phyloP scores from a whole-genome alignment of 2,329 filamentous ascomycete genomes.

The Fusarium dimerum region DNA sequence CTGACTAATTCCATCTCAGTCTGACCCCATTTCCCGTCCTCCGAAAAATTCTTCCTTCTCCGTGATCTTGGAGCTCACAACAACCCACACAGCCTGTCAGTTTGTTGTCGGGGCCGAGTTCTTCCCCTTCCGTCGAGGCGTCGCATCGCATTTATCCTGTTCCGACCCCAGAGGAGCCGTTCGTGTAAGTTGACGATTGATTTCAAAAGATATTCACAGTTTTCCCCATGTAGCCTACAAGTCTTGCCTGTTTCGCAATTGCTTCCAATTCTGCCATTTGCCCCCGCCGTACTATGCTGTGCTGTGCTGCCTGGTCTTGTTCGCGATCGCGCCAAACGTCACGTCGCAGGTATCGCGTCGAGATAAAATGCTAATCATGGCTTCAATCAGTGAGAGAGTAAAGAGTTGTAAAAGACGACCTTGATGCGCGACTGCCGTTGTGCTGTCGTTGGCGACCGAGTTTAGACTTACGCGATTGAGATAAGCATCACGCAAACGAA shows the following conservation, averaged over 20 bases:
- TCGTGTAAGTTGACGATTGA: conserved; percentile 36
- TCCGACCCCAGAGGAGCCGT: conserved; percentile 39
- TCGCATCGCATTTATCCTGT: conserved; percentile 47
- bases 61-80: conserved; percentile 33
- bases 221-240: conserved; percentile 18
- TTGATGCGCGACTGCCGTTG: conserved; percentile 20
- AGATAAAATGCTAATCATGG: conserved; percentile 27
- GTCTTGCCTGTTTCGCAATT: not conserved
- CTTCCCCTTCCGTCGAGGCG: conserved; percentile 48
- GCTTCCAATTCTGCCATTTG: not conserved
- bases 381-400: conserved; percentile 27
- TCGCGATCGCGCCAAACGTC: conserved; percentile 10
- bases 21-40: conserved; percentile 21
- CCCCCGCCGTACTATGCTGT: conserved; percentile 16
- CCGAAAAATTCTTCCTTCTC: conserved; percentile 41
- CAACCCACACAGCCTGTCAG: conserved; percentile 36
- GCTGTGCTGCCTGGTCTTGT: not conserved
- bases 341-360: conserved; percentile 24
- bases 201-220: conserved; percentile 18
- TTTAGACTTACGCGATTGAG: conserved; percentile 5
- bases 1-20: conserved; percentile 17
- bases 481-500: conserved; percentile 2
- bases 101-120: conserved; percentile 40
- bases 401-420: conserved; percentile 24
- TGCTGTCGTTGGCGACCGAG: conserved; percentile 14